These are phyloP conservation scores for Striga hermonthica DNA, from an alignment of 305 asterid genomes.

Conservation along the genomic window DNA sequence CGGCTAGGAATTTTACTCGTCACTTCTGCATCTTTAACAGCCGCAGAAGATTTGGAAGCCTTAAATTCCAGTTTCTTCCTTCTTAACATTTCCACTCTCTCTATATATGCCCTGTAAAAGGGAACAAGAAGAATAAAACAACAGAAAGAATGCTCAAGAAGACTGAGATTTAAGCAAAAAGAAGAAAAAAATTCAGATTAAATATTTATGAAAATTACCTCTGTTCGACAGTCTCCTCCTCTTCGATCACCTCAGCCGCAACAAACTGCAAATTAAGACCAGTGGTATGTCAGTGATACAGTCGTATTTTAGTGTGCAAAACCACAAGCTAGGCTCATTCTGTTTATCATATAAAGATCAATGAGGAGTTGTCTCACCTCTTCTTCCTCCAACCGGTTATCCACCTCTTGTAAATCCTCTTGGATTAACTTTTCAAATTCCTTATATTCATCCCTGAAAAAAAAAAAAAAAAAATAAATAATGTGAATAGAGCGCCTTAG, in stretches of 20 bases:
- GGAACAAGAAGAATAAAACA: conserved; percentile 21
- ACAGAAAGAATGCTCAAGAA: conserved; percentile 20
- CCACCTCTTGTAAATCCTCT: conserved; percentile 70
- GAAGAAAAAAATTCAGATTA: conserved; percentile 17
- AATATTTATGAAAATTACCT: conserved; percentile 41
- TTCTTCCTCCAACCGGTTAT: conserved; percentile 91
- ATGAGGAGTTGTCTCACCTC: conserved; percentile 51
- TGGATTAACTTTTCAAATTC: conserved; percentile 91
- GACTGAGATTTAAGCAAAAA: conserved; percentile 23
- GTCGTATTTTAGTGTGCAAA: neutral
- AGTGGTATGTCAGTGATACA: conserved; percentile 26
- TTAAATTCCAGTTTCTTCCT: conserved; percentile 70
- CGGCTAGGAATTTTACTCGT: conserved; percentile 37
- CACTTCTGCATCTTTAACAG: conserved; percentile 37
- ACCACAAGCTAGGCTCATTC: neutral
- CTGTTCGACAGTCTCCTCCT: conserved; percentile 78
- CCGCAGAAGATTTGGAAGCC: conserved; percentile 55
- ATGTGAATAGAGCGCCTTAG: neutral
- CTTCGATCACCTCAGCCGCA: conserved; percentile 93
- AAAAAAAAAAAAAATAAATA: neutral
- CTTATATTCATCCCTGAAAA: conserved; percentile 82
- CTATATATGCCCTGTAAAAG: conserved; percentile 51
- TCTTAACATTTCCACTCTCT: conserved; percentile 67
- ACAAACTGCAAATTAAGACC: conserved; percentile 55
- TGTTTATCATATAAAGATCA: conserved; percentile 17